phyloP scores from a whole-genome alignment of 371 early-diverging fungal species.

The Rhizopus sp. region DNA sequence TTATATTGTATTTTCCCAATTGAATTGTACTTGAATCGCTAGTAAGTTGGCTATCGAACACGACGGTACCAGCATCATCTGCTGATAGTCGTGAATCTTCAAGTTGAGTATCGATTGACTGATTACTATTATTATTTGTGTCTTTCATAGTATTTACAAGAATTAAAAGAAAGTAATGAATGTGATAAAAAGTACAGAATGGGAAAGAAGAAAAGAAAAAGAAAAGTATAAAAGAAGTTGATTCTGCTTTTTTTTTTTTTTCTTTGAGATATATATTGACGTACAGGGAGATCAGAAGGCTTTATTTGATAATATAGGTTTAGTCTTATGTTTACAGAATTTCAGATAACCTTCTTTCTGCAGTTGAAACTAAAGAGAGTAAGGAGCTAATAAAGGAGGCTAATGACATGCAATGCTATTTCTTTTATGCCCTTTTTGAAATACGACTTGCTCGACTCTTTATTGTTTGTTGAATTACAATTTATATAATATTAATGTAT shows the following conservation, averaged over 20 bases:
- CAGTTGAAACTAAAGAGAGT: too few species aligned
- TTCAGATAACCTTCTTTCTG: background rate
- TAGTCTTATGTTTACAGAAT: background rate
- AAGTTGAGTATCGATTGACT: background rate
- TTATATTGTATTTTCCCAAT: conserved; percentile 10
- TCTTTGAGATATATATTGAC: background rate
- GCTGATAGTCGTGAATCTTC: background rate
- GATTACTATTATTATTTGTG: background rate
- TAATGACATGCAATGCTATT: too few species aligned
- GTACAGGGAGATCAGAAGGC: background rate
- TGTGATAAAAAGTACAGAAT: background rate
- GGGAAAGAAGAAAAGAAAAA: background rate
- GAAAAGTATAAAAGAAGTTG: background rate
- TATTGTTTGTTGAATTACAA: too few species aligned
- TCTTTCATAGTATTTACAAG: background rate
- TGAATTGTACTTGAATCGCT: conserved; percentile 11
- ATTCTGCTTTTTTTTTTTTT: too few species aligned
- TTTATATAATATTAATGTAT: too few species aligned
- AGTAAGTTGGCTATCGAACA: conserved; percentile 4
- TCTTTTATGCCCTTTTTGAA: too few species aligned
- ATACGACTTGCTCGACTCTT: too few species aligned
- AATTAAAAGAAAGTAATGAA: background rate
- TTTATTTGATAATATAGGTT: background rate
- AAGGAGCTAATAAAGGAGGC: too few species aligned
- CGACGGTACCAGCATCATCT: conserved; percentile 18